A percentile compares a stretch with the other conserved stretches of the same genome.
Evolutionary conservation across 768 basidiomycete species (phyloP).

Genomic region (Naganishia vishniacii): DNA sequence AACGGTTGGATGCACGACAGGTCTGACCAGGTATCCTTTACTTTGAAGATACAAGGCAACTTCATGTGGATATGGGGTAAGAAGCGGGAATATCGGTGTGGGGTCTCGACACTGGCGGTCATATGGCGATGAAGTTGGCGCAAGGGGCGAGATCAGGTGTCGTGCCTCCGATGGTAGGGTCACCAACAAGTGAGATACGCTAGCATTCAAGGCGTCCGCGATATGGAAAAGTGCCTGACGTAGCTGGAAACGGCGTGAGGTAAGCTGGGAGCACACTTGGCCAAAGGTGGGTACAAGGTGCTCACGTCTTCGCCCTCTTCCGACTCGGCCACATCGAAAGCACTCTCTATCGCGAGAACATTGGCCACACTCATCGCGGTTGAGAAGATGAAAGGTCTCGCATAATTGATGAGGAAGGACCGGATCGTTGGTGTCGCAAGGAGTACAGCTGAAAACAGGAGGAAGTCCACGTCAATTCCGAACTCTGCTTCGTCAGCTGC

Average conservation of each 20-base stretch:
- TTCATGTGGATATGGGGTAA: conserved; percentile 69
- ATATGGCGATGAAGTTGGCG: conserved; percentile 35
- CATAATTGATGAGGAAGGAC: conserved; percentile 85
- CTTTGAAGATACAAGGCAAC: conserved; percentile 62
- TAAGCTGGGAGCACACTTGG: background rate
- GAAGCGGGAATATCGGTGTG: conserved; percentile 78
- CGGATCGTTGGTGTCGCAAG: conserved; percentile 66
- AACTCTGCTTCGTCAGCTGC: too few species aligned
- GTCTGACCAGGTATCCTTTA: conserved; percentile 48
- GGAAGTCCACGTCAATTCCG: too few species aligned
- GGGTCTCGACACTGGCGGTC: conserved; percentile 40
- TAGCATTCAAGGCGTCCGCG: background rate
- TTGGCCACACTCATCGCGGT: conserved; percentile 74
- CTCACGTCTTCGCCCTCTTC: conserved; percentile 61
- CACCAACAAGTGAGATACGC: background rate
- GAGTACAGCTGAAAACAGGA: conserved; percentile 59
- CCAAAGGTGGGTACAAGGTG: conserved; percentile 24
- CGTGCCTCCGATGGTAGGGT: background rate
- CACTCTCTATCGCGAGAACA: conserved; percentile 67
- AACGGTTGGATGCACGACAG: conserved; percentile 66
- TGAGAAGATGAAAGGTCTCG: conserved; percentile 83
- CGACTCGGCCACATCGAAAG: conserved; percentile 70
- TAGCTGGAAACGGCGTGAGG: background rate
- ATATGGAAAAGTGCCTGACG: conserved; percentile 9
- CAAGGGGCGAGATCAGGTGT: conserved; percentile 5